phyloP scores from a whole-genome alignment of 345 rosid genomes.

The Limnanthes douglasii region DNA sequence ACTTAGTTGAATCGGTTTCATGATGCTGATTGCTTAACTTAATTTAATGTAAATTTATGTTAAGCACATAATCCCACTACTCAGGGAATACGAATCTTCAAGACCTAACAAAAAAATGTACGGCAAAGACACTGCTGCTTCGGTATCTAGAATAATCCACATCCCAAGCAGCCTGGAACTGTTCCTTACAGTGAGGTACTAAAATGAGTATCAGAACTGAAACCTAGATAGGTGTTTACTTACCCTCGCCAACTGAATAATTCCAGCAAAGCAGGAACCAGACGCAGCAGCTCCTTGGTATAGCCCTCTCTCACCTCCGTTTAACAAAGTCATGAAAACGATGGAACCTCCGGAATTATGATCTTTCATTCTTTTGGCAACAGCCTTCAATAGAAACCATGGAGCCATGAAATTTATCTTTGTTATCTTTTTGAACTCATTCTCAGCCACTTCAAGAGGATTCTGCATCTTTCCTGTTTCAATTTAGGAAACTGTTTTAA shows the following conservation, averaged over 20 bases:
- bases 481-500: background rate
- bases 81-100: too few species aligned
- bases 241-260: constrained; percentile 79
- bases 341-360: constrained; percentile 57
- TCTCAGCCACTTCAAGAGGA: constrained; percentile 36
- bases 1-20: too few species aligned
- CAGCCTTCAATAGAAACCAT: constrained; percentile 71
- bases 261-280: constrained; percentile 56
- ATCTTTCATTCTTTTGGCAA: constrained; percentile 52
- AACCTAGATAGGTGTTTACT: constrained; percentile 2
- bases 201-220: background rate
- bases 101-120: too few species aligned
- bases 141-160: too few species aligned
- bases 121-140: too few species aligned
- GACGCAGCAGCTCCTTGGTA: constrained; percentile 80
- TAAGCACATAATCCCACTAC: too few species aligned
- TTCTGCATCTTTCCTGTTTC: constrained; percentile 58
- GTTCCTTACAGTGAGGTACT: background rate
- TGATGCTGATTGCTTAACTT: too few species aligned
- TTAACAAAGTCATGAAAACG: constrained; percentile 43
- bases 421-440: constrained; percentile 41
- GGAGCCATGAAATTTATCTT: constrained; percentile 58
- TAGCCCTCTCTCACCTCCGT: constrained; percentile 67
- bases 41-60: too few species aligned
- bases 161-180: too few species aligned